These are phyloP conservation scores for Lachnellula suecica DNA, from an alignment of 2,329 filamentous ascomycete species.

Conservation along the genomic window DNA sequence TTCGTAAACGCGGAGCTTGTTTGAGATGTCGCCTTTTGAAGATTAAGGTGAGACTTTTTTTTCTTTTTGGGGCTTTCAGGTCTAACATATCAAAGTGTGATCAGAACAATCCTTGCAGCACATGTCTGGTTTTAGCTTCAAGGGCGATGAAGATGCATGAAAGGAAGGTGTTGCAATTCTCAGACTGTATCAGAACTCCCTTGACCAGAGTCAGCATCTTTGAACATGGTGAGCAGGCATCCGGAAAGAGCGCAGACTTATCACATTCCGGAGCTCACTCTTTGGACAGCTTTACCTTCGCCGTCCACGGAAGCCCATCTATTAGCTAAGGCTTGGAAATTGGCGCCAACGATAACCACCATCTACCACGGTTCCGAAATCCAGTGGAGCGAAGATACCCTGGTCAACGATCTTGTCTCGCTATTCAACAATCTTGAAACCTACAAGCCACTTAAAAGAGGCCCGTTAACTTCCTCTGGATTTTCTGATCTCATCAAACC, in stretches of 20 bases:
- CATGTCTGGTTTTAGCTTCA: not conserved
- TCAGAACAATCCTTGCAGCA: not conserved
- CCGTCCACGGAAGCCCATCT: not conserved
- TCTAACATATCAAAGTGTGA: not conserved
- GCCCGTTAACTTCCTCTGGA: not conserved
- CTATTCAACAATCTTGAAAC: too few relatives aligned
- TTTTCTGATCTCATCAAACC: not conserved
- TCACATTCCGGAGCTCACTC: not conserved
- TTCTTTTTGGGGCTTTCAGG: too few relatives aligned
- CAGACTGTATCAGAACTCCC: not conserved
- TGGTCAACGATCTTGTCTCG: too few relatives aligned
- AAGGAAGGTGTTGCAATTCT: not conserved
- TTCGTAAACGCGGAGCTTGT: not conserved
- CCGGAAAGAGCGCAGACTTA: not conserved
- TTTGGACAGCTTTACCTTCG: not conserved
- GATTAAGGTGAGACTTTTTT: not conserved
- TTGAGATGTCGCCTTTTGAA: not conserved
- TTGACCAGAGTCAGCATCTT: not conserved
- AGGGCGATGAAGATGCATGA: not conserved
- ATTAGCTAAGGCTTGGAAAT: too few relatives aligned
- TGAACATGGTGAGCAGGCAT: not conserved
- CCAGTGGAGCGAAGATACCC: too few relatives aligned
- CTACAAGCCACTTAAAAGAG: not conserved
- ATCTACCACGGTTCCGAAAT: too few relatives aligned
- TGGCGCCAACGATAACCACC: too few relatives aligned